A percentile compares a stretch with the other conserved stretches of the same genome.
These are phyloP conservation scores for Citrullus amarus DNA, from an alignment of 306 rosid genomes.

Conservation along the genomic window DNA sequence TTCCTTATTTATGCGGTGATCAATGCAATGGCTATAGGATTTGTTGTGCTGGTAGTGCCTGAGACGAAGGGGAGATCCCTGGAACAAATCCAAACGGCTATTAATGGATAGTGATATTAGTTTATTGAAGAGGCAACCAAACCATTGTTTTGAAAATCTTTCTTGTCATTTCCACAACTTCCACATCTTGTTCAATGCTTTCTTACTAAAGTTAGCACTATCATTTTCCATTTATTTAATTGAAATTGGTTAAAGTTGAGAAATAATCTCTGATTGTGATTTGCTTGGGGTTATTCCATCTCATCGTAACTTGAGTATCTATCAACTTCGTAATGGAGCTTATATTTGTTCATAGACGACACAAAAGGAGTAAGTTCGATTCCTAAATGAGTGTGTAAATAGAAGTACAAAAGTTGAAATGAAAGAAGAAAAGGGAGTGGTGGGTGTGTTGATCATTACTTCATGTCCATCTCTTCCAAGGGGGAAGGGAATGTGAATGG, in stretches of 20 bases:
- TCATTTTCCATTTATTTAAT: not conserved
- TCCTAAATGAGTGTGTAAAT: not conserved
- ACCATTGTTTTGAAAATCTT: not conserved
- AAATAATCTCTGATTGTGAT: not conserved
- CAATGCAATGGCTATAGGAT: conserved; percentile 55
- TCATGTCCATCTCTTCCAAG: conserved; percentile 37
- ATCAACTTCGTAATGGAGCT: too few relatives aligned
- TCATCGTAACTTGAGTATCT: not conserved
- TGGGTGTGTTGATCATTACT: not conserved
- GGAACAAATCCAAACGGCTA: conserved; percentile 77
- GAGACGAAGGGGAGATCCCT: conserved; percentile 84
- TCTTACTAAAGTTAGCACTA: not conserved
- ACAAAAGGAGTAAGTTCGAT: not conserved
- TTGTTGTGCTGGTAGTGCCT: conserved; percentile 55
- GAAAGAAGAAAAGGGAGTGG: not conserved
- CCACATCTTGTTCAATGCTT: not conserved
- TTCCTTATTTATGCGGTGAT: conserved; percentile 60
- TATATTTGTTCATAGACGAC: not conserved
- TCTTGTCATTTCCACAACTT: not conserved
- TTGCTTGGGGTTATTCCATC: not conserved
- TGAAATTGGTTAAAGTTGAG: not conserved
- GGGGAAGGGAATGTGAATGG: conserved; percentile 38
- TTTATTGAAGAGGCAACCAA: not conserved
- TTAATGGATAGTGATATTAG: conserved; percentile 28
- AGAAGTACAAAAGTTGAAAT: not conserved